Conservation (phyloP, 768 basidiomycete genomes). For the Sarcodon aspratus region DNA sequence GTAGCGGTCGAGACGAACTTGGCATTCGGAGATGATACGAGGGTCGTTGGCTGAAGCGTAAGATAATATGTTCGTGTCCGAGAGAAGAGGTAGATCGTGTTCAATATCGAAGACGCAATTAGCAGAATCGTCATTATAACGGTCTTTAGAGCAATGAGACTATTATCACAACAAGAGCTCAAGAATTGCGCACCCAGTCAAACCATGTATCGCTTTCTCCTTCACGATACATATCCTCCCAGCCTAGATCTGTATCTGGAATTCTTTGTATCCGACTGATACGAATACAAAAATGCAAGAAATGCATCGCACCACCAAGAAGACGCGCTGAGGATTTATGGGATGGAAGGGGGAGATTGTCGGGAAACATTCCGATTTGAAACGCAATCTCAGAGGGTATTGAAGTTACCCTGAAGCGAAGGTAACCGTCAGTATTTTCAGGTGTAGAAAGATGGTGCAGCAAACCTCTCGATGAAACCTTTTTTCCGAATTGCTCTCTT, state of each 20-base stretch:
- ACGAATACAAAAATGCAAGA: conserved; percentile 56
- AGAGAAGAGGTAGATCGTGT: conserved; percentile 58
- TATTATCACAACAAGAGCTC: conserved; percentile 2
- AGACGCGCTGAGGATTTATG: conserved; percentile 56
- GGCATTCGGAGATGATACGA: conserved; percentile 59
- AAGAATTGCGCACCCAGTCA: conserved; percentile 50
- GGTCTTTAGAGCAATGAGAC: conserved; percentile 31
- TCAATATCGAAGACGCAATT: conserved; percentile 41
- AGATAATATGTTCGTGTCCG: conserved; percentile 62
- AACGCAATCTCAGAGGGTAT: conserved; percentile 68
- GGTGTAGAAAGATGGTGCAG: not conserved
- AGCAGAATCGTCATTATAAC: conserved; percentile 49
- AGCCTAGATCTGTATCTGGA: conserved; percentile 58
- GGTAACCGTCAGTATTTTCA: conserved; percentile 4
- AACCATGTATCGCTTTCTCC: conserved; percentile 58
- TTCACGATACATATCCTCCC: conserved; percentile 72
- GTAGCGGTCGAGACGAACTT: conserved; percentile 39
- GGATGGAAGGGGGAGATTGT: conserved; percentile 65
- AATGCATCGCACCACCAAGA: conserved; percentile 53
- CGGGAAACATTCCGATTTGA: conserved; percentile 72
- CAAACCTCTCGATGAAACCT: conserved; percentile 49
- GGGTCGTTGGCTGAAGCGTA: conserved; percentile 41
- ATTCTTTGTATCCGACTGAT: conserved; percentile 43
- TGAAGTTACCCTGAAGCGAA: conserved; percentile 35
- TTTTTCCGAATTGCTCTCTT: conserved; percentile 56